Evolutionary conservation across 2,329 filamentous ascomycete species (phyloP), one percentile per base, ranked within the genome.

Genomic region (Cryphonectria japonica): DNA sequence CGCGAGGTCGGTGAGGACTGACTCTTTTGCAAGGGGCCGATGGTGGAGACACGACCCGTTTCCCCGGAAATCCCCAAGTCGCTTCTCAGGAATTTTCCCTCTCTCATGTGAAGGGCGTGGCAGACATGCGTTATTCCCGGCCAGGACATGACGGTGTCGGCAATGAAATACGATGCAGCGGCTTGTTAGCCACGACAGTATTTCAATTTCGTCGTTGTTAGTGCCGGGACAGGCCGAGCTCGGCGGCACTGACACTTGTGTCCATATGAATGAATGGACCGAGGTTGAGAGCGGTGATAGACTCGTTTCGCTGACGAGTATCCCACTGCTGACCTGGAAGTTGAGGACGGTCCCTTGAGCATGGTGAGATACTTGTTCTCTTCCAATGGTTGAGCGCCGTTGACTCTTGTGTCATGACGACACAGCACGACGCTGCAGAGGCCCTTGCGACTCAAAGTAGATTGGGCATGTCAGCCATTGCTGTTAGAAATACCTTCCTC

Each of bases 141-240:
- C 32, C 32, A 61, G 34, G 9, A 39, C 59, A 19, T 11, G 29
- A 59, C 54, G 16, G 29, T n/a, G 32, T n/a, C 59, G 16, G 34
- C 59, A 9, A 61, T 6, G 34, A 11, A 7, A 13, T 9, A 61
- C 34, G 59, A 61, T 61, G 59, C 59, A 34, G 34, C n/a, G 29
- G 29, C 32, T 60, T 5, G 4, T 34, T 34, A 3, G 37, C 29
- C 57, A 50, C 46, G 1, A 9, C 46, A 34, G 29, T 6, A 22
- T 22, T 37, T 11, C 32, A 37, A 37, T 6, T 19, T n/a, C 13
- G 16, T 60, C 16, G 34, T 39, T 22, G 9, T 61, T 61, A 69
- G 46, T 57, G 67, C 67, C 67, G 59, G 67, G 34, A 46, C 4
- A 39, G 34, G 62, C 70, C 70, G 70, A 71, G 63, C 46, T 71